A percentile compares a stretch with the other conserved stretches of the same genome.
Conservation (phyloP, 2,329 filamentous ascomycete species). For the Beauveria sp. region DNA sequence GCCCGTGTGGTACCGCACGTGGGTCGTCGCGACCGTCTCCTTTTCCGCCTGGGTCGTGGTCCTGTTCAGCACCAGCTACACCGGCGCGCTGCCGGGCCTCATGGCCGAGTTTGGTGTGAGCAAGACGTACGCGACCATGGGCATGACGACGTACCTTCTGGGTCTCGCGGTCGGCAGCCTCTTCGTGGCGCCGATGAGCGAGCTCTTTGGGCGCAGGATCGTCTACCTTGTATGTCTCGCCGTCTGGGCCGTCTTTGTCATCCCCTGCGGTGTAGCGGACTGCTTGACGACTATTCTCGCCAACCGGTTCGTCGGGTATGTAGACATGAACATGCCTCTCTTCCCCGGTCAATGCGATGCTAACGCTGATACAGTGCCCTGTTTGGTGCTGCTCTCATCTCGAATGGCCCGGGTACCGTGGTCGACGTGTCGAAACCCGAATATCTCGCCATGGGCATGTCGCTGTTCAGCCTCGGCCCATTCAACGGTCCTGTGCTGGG, state of each 20-base stretch:
- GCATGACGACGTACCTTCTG: slow-evolving; percentile 64
- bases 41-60: slow-evolving; percentile 39
- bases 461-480: slow-evolving; percentile 71
- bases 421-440: slow-evolving; percentile 69
- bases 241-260: slow-evolving; percentile 55
- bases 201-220: slow-evolving; percentile 54
- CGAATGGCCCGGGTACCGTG: slow-evolving; percentile 69
- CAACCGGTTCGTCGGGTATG: slow-evolving; percentile 57
- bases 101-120: slow-evolving; percentile 52
- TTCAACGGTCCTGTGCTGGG: slow-evolving; percentile 55
- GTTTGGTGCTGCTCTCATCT: slow-evolving; percentile 66
- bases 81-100: slow-evolving; percentile 58
- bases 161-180: slow-evolving; percentile 62
- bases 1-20: slow-evolving; percentile 39
- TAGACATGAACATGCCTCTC: background rate
- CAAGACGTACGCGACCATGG: slow-evolving; percentile 55
- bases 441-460: slow-evolving; percentile 66
- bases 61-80: slow-evolving; percentile 66
- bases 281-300: slow-evolving; percentile 58
- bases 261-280: slow-evolving; percentile 59
- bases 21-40: slow-evolving; percentile 29
- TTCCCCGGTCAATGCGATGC: background rate
- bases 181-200: slow-evolving; percentile 60
- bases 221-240: slow-evolving; percentile 57
- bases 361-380: slow-evolving; percentile 38